Evolutionary conservation across 495 filamentous ascomycete species (phyloP), one percentile per base, ranked within the genome.

Genomic region (Penicillium ucsense): DNA sequence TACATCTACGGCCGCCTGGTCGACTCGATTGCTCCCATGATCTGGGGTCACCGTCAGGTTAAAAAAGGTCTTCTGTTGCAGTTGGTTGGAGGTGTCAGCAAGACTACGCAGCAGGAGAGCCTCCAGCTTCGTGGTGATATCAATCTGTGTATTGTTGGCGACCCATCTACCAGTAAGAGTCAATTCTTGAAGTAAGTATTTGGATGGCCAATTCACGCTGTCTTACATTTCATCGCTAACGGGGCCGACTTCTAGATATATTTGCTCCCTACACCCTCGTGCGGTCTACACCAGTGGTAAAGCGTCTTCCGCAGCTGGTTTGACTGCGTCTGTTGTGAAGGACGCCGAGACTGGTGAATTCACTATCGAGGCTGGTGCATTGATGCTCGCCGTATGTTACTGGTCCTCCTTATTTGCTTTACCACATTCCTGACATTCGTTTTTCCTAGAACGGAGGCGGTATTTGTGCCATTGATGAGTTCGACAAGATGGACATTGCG

Each of bases 281-380:
- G 88, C 92, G 3, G 90, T 99, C 45, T 99, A 99, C 61, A 99
- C 92, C 27, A 95, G 89, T 32, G 92, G 92, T 50, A 99, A 99
- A 69, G 92, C 92, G 7, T 97, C 94, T 8, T 96, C 92, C 0
- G 92, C 92, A 9, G 92, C 92, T 46, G 92, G 92, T 86, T 81
- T 99, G 47, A 99, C 92, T 3, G 92, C 92, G 8, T 91, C 94
- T 0, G 92, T 99, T 3, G 86, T 97, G 41, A 97, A 96, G 59
- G 92, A 98, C 61, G 88, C 95, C 51, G 92, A 98, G 64, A 97
- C 94, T 8, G 94, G 94, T 43, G 92, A 99, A 55, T 95, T 94
- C 66, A 99, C 92, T 31, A 99, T 99, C 52, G 92, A 99, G 70
- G 92, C 92, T 5, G 92, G 92, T 71, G 92, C 92, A 33, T 78